These are phyloP conservation scores for Bathelium albidoporum DNA, from an alignment of 495 filamentous ascomycete species.

Conservation along the genomic window DNA sequence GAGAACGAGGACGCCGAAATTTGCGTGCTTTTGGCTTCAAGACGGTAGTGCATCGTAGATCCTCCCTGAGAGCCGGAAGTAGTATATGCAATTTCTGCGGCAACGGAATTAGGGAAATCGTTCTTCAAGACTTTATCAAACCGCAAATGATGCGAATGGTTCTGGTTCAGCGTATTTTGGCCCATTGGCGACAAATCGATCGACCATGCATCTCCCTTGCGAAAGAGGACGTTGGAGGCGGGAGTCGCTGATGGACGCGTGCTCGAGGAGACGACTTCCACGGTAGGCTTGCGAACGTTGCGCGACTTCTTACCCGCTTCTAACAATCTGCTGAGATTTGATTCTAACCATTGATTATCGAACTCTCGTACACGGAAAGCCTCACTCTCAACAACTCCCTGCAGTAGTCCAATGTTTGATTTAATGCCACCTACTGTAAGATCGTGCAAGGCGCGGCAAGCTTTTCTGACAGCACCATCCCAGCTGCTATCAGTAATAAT, in stretches of 20 bases:
- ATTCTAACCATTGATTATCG: slow-evolving; percentile 51
- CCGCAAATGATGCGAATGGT: slow-evolving; percentile 33
- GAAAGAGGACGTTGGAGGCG: slow-evolving; percentile 11
- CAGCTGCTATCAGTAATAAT: slow-evolving; percentile 46
- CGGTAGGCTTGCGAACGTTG: not conserved
- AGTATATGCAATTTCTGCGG: slow-evolving; percentile 46
- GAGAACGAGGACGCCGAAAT: not conserved
- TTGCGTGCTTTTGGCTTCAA: not conserved
- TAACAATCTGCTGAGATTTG: slow-evolving; percentile 34
- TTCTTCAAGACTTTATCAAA: slow-evolving; percentile 46
- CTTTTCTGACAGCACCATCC: slow-evolving; percentile 42
- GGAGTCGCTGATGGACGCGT: slow-evolving; percentile 14
- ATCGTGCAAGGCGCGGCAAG: slow-evolving; percentile 44
- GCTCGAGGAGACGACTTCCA: not conserved
- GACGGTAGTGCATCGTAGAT: not conserved
- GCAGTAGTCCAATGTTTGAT: slow-evolving; percentile 45
- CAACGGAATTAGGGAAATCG: slow-evolving; percentile 45
- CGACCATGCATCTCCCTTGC: slow-evolving; percentile 21
- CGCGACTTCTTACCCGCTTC: slow-evolving; percentile 23
- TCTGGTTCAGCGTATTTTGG: not conserved
- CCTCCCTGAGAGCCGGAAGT: not conserved
- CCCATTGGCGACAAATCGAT: slow-evolving; percentile 9
- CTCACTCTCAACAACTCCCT: slow-evolving; percentile 40
- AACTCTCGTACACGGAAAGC: slow-evolving; percentile 37
- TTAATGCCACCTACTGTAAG: slow-evolving; percentile 43